Conservation (phyloP, 1,284 basidiomycete species). For the Inonotus hispidus region DNA sequence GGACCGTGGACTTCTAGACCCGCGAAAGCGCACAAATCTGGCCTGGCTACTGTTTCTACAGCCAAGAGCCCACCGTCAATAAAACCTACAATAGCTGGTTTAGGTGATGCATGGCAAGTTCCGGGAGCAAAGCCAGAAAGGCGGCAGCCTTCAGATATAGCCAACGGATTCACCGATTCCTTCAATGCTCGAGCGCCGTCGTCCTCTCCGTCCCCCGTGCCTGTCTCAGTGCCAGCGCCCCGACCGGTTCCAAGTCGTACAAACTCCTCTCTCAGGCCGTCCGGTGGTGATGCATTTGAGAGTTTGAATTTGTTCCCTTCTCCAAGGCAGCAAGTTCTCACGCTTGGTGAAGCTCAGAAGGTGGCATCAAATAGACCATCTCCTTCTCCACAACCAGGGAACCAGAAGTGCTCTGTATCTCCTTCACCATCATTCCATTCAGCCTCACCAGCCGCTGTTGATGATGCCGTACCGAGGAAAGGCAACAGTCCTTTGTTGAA, state of each 20-base stretch:
- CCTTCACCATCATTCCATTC: constrained; percentile 40
- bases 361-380: constrained; percentile 27
- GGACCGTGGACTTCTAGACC: constrained; percentile 14
- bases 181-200: constrained; percentile 30
- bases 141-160: neutral
- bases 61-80: constrained; percentile 7
- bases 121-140: constrained; percentile 2
- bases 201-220: constrained; percentile 36
- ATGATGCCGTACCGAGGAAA: constrained; percentile 6
- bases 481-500: constrained; percentile 10
- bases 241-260: neutral
- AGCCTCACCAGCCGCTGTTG: constrained; percentile 13
- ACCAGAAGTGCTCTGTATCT: constrained; percentile 22
- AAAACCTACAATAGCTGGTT: neutral
- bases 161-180: constrained; percentile 23
- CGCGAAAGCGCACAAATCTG: constrained; percentile 19
- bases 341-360: constrained; percentile 70
- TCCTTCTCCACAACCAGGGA: constrained; percentile 22
- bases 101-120: constrained; percentile 20
- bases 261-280: constrained; percentile 22
- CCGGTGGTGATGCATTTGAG: constrained; percentile 71
- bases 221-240: constrained; percentile 21
- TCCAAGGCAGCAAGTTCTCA: constrained; percentile 46
- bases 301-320: constrained; percentile 53
- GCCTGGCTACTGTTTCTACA: constrained; percentile 11